Evolutionary conservation across 176 grass and related monocot species (phyloP), one percentile per base, ranked within the genome.

Genomic region (Oryza australiensis): DNA sequence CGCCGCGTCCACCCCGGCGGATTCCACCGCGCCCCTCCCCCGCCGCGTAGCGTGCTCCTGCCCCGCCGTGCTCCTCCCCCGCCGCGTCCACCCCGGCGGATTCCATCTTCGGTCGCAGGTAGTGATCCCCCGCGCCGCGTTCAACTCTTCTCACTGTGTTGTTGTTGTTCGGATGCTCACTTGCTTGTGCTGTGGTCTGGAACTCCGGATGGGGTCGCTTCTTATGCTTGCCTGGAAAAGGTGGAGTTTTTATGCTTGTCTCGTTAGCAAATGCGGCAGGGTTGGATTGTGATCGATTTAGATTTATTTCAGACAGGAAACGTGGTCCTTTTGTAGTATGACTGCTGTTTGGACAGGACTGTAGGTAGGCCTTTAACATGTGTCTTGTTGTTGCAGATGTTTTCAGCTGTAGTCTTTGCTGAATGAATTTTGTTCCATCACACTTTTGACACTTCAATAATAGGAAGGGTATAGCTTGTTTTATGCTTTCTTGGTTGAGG

Each of bases 21-120:
- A 86, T 23, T 67, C n/a, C n/a, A n/a, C n/a, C n/a, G n/a, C n/a
- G n/a, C n/a, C n/a, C n/a, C n/a, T n/a, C n/a, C n/a, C n/a, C n/a
- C n/a, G n/a, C n/a, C n/a, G n/a, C n/a, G n/a, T n/a, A n/a, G n/a
- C n/a, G n/a, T n/a, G n/a, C n/a, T n/a, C n/a, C n/a, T n/a, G n/a
- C n/a, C n/a, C n/a, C 20, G n/a, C n/a, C n/a, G 72, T 68, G 5
- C 42, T 29, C 89, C 82, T 93, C 88, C 11, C 88, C 84, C 0
- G 53, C 75, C 64, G 72, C 86, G 80, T 76, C 71, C 29, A 93
- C 90, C 84, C 76, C 85, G 4, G 49, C 26, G 24, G 88, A 86
- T 23, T 67, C 86, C 41, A 76, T 89, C 7, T 86, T 90, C 8
- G 76, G 75, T 30, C 63, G 57, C 27, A 98, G 81, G 95, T 98